Evolutionary conservation across 148 eudicot genomes (phyloP).

Genomic region (Bassia scoparia): DNA sequence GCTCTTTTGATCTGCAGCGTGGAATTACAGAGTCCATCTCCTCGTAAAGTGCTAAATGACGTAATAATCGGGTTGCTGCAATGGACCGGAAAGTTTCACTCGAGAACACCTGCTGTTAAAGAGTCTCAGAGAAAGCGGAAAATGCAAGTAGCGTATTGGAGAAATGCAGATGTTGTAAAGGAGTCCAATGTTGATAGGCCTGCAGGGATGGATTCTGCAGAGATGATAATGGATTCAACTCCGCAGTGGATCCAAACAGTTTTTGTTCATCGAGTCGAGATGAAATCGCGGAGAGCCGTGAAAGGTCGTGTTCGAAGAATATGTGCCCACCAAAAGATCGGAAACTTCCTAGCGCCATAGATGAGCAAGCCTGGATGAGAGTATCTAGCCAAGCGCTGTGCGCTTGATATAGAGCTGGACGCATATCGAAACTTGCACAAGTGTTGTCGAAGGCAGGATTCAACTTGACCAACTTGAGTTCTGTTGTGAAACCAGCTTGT

Average conservation of each 20-base stretch:
- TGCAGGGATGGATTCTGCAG: neutral
- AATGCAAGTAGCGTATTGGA: constrained; percentile 13
- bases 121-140: constrained; percentile 39
- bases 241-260: neutral
- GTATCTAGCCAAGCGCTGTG: constrained; percentile 61
- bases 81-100: constrained; percentile 24
- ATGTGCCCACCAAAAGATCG: constrained; percentile 22
- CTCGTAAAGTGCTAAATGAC: constrained; percentile 13
- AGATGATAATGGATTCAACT: constrained; percentile 14
- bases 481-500: constrained; percentile 38
- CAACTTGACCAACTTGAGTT: constrained; percentile 50
- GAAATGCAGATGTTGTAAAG: constrained; percentile 14
- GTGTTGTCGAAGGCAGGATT: constrained; percentile 52
- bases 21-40: constrained; percentile 26
- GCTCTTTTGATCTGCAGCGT: constrained; percentile 41
- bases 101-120: constrained; percentile 54
- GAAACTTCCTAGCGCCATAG: constrained; percentile 70
- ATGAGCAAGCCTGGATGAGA: constrained; percentile 56
- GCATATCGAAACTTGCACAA: constrained; percentile 61
- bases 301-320: too few species aligned
- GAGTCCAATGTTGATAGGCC: constrained; percentile 12
- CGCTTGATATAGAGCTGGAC: constrained; percentile 79
- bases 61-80: constrained; percentile 20
- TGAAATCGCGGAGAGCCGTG: constrained; percentile 9
- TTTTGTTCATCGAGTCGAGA: neutral